A percentile compares a stretch with the other conserved stretches of the same genome.
Conservation (phyloP, 2,329 filamentous ascomycete genomes). For the Phaeosphaeriaceae sp. region DNA sequence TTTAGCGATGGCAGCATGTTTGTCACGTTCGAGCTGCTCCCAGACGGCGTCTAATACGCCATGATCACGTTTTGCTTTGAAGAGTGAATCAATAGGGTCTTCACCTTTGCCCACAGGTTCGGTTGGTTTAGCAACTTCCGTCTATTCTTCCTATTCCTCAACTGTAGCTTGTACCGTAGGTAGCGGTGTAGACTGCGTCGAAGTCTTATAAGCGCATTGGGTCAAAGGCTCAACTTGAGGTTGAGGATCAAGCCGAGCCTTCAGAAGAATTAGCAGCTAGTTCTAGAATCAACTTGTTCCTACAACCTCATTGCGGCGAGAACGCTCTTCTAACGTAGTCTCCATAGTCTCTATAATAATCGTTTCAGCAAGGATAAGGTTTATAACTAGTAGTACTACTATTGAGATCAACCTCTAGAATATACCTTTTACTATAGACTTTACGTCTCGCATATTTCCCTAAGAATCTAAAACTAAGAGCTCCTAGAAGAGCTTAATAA, state of each 20-base stretch:
- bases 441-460: constrained; percentile 69
- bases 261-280: background rate
- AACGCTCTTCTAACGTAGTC: constrained; percentile 44
- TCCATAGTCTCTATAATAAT: constrained; percentile 36
- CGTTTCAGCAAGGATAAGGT: constrained; percentile 28
- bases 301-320: constrained; percentile 22
- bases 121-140: background rate
- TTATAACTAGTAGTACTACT: constrained; percentile 18
- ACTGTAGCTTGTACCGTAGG: background rate
- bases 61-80: constrained; percentile 55
- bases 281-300: constrained; percentile 20
- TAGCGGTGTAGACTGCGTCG: constrained; percentile 12
- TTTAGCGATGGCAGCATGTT: constrained; percentile 37
- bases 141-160: constrained; percentile 9
- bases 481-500: constrained; percentile 45
- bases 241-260: constrained; percentile 7
- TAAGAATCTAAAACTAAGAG: constrained; percentile 59
- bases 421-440: constrained; percentile 60
- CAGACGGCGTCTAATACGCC: constrained; percentile 67
- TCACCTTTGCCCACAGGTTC: constrained; percentile 1
- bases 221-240: constrained; percentile 11
- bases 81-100: constrained; percentile 18
- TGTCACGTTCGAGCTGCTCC: constrained; percentile 64
- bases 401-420: constrained; percentile 48
- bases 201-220: background rate